Evolutionary conservation across 352 stramenopile species (phyloP).

Genomic region (Phytophthora agathidicida): DNA sequence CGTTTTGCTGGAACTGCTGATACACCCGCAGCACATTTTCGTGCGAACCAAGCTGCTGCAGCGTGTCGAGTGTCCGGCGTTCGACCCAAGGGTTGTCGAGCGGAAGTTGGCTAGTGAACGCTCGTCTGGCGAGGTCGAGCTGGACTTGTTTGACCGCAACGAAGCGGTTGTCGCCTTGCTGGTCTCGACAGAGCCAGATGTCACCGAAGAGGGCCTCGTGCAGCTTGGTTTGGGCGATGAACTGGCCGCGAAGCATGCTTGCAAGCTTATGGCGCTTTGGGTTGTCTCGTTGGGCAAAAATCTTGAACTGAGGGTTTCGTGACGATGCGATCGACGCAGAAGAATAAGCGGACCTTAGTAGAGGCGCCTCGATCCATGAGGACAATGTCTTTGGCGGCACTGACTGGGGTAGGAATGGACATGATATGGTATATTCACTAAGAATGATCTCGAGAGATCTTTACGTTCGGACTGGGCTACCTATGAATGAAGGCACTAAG

Average conservation of each 20-base stretch:
- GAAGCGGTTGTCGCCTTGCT: slow-evolving; percentile 12
- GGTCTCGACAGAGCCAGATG: slow-evolving; percentile 48
- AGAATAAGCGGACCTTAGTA: no score
- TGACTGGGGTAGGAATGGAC: no score
- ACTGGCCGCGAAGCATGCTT: slow-evolving; percentile 16
- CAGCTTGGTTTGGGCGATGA: slow-evolving; percentile 21
- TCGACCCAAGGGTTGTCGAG: slow-evolving; percentile 47
- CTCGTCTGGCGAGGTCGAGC: slow-evolving; percentile 23
- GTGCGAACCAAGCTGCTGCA: slow-evolving; percentile 13
- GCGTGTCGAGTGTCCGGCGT: slow-evolving; percentile 12
- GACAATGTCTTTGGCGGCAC: no score
- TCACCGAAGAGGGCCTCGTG: slow-evolving; percentile 41
- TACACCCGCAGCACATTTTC: slow-evolving; percentile 33
- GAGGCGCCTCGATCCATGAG: no score
- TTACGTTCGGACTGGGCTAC: no score
- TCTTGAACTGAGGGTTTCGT: no score
- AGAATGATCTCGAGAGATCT: no score
- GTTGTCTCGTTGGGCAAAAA: no score
- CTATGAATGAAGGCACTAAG: no score
- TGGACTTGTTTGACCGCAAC: slow-evolving; percentile 51
- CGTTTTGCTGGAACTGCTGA: slow-evolving; percentile 34
- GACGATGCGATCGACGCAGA: no score
- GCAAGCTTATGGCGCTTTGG: no score
- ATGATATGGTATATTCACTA: no score
- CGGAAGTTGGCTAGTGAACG: slow-evolving; percentile 15